Base-by-base conservation (phyloP, 2,329 filamentous ascomycete genomes). In the Arachnopeziza araneosa region DNA sequence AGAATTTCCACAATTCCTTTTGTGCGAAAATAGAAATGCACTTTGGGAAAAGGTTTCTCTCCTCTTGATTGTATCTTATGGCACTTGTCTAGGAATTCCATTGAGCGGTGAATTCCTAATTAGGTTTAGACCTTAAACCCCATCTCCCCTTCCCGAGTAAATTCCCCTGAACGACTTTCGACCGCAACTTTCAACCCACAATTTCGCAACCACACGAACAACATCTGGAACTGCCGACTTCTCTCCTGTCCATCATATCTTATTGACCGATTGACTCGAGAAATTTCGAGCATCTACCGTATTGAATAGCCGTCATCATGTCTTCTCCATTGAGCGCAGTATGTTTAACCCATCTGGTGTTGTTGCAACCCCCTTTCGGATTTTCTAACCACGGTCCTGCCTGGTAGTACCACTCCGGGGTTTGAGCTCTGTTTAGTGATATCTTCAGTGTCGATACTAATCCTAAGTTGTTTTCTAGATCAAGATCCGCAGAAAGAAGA, bases 401-500 rank as follows among this genome's bases (percentile, higher is more conserved):
- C 61, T 64, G 62, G 59, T 63, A 67, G 64, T 70, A 63, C 60
- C 65, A 67, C 57, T 60, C 66, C 65, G 61, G 63, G 61, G 65
- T 67, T 67, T 64, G 65, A 60, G 61, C 55, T 63, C 64, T 61
- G 44, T 62, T 63, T 61, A 62, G 66, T 60, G 58, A 63, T 54
- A 57, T 60, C 57, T 57, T 19, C 59, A 55, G 56, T 58, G 57
- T 53, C 54, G 51, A 63, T 65, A 68, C 70, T 70, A 60, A 71
- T 61, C 36, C n/a, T 53, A 59, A 61, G 52, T 44, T 60, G 52
- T 68, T 69, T 66, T 71, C 64, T 77, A 91, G 87, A 91, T 96
- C 79, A 95, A 96, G 90, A 93, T 97, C 77, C 93, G 95, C 80
- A 89, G 91, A 80, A 99, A 99, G 93, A 99, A 99, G 90, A 98